Conservation (phyloP, 2,329 filamentous ascomycete species). For the Pseudogymnoascus sp. region DNA sequence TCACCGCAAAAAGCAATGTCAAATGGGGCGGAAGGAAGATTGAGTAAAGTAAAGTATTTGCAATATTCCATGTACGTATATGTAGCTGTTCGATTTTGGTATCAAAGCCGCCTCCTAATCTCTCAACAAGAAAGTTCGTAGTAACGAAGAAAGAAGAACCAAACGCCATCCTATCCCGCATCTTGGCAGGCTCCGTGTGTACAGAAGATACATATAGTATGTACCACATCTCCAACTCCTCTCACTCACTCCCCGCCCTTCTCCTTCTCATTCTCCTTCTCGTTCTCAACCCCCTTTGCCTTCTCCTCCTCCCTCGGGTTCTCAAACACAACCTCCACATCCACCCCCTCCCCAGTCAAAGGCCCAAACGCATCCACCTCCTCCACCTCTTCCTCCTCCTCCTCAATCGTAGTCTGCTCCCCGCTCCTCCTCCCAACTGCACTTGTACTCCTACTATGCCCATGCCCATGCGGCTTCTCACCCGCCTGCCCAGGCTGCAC, state of each 20-base stretch:
- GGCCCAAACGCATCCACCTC: constrained; percentile 51
- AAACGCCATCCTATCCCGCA: not conserved
- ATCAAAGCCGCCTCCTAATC: not conserved
- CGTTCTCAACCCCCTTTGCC: not conserved
- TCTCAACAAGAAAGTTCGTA: not conserved
- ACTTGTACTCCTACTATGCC: constrained; percentile 51
- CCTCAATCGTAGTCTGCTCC: constrained; percentile 63
- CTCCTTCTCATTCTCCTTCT: not conserved
- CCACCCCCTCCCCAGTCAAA: constrained; percentile 28
- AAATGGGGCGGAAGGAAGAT: not conserved
- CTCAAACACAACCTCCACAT: constrained; percentile 19
- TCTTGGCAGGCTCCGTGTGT: not conserved
- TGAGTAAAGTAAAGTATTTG: not conserved
- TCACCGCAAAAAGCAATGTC: not conserved
- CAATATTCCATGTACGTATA: constrained; percentile 5
- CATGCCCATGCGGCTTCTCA: constrained; percentile 25
- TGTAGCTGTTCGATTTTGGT: constrained; percentile 8
- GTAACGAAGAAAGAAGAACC: not conserved
- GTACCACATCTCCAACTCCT: not conserved
- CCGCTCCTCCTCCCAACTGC: constrained; percentile 60
- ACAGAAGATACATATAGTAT: constrained; percentile 4
- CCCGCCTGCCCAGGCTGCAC: constrained; percentile 26
- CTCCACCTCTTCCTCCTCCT: constrained; percentile 45
- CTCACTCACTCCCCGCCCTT: not conserved
- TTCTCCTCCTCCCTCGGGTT: not conserved